These are phyloP conservation scores for Klebsormidium nitens DNA, from an alignment of 139 green algal genomes.

Conservation along the genomic window DNA sequence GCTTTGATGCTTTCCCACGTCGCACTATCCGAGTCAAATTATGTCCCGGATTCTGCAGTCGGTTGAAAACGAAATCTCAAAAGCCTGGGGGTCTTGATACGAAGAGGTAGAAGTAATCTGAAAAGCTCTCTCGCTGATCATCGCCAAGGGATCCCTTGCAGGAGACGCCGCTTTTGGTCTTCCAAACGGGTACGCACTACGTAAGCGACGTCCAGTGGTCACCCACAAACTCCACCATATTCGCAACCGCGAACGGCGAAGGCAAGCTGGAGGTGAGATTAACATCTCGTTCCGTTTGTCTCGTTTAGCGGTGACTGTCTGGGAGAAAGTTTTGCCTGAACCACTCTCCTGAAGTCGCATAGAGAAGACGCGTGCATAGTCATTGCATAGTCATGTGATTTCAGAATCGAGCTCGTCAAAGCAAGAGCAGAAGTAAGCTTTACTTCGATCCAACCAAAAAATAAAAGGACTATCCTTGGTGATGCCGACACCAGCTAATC, in stretches of 20 bases:
- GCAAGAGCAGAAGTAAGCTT: too few relatives aligned
- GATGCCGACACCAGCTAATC: background rate
- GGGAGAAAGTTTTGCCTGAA: background rate
- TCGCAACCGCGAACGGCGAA: slow-evolving; percentile 62
- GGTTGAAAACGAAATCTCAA: background rate
- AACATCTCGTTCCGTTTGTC: background rate
- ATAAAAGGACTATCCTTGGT: background rate
- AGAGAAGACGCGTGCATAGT: background rate
- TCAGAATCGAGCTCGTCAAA: background rate
- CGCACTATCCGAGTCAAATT: background rate
- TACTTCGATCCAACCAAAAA: background rate
- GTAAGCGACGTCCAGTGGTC: slow-evolving; percentile 64
- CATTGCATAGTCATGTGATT: background rate
- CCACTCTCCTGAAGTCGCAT: background rate
- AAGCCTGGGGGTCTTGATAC: too few relatives aligned
- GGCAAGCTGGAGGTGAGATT: slow-evolving; percentile 59
- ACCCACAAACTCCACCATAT: slow-evolving; percentile 68
- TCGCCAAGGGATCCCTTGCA: background rate
- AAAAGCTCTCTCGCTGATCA: background rate
- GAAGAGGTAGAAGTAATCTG: too few relatives aligned
- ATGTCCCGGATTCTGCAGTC: background rate
- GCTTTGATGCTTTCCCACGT: background rate
- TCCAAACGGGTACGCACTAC: slow-evolving; percentile 58
- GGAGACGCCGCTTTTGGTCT: slow-evolving; percentile 54
- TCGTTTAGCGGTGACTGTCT: background rate